Evolutionary conservation across 2,329 filamentous ascomycete genomes (phyloP), one percentile per base, ranked within the genome.

Genomic region (Huntiella savannae): DNA sequence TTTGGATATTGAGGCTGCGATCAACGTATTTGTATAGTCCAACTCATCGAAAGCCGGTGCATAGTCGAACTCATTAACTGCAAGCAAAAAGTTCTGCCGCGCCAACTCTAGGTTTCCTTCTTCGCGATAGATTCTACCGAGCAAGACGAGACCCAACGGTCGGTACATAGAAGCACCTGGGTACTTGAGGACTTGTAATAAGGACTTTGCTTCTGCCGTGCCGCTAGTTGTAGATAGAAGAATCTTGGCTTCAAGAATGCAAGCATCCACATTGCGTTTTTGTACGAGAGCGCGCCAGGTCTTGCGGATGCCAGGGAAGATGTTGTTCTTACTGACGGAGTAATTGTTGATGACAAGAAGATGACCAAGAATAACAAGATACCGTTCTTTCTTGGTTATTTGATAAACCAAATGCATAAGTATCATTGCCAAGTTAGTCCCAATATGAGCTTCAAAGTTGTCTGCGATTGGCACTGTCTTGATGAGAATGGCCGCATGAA

Each of bases 51-150:
- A 19, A 5, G 38, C 38, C 6, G 17, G 15, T 1, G 13, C 28
- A 33, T 43, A 49, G 10, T 49, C 43, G 8, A 36, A 46, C 37
- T 49, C 19, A 4, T 40, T 10, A 1, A 33, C 33, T 6, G 43
- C 43, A 33, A 28, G 32, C 6, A 22, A 19, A 12, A 49, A 40
- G n/a, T 46, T 13, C 3, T 19, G n/a, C 3, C 37, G 12, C 3
- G 42, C 47, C 4, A 32, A 16, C 12, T 15, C 32, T 10, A 17
- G 6, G 4, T 43, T 6, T 1, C 32, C 40, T n/a, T 33, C 28
- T 15, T 34, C 28, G 10, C 13, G 8, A 17, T 33, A 34, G 5
- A 36, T 15, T 35, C 11, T 19, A 11, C 19, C 45, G 15, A 46
- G 28, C 5, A 35, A n/a, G 4, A 41, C 38, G 3, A 41, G 33